Base-by-base conservation (phyloP, 2,329 filamentous ascomycete species). In the Gnomoniopsis smithogilvyi region DNA sequence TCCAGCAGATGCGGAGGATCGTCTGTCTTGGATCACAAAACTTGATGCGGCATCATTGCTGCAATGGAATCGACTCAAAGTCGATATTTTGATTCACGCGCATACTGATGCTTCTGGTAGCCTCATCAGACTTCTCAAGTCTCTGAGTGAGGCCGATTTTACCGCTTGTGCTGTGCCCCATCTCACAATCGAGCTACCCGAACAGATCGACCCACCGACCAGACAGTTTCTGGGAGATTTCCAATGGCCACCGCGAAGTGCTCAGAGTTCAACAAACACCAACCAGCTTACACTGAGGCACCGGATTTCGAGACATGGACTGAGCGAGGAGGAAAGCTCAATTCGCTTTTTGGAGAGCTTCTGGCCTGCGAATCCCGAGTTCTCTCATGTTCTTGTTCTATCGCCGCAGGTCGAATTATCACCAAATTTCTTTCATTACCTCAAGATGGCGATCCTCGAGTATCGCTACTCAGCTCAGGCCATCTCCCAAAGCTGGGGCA, bases 31-130 rank as follows among this genome's bases (percentile, higher is more conserved):
- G 92, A 78, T 96, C 45, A 85, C 90, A 1, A 85, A 87, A 63
- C 79, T 98, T 14, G 91, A 96, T 6, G 45, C 60, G 8, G 26
- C 48, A 34, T 60, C 60, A 3, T 46, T 62, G 15, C 48, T 47
- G 15, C 36, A 59, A 6, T 97, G 93, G 93, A 87, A 94, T 70
- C 83, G 85, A 50, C 79, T 91, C 6, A 85, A 81, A 41, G 80
- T 98, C 62, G 92, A 98, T 64, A 90, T 99, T 55, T 72, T 97
- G 14, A 84, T 98, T 10, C 91, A 96, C 60, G 91, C 90, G 1
- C 82, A 86, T 7, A 76, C 85, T 3, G 80, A 81, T 10, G 87
- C 89, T 21, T 88, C 90, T 2, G 92, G 91, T 12, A 89, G 88
- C 53, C 71, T 97, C 33, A 83, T 91, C 53, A 82, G 91, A 57